Base-by-base conservation (phyloP, 305 asterid species). In the Fraxinus baroniana region DNA sequence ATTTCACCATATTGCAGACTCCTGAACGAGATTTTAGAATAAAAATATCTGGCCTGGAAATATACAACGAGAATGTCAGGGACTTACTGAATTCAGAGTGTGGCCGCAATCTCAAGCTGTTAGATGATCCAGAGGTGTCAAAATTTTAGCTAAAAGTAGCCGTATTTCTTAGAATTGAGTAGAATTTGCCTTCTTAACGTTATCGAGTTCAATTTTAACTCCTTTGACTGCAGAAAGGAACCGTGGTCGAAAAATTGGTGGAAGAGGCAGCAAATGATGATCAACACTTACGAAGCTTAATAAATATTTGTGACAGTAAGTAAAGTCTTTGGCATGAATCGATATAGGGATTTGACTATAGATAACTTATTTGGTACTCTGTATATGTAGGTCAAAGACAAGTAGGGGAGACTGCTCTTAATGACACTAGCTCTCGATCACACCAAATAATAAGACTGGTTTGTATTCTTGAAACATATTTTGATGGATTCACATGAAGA, bases 401-500 rank as follows among this genome's bases (percentile, higher is more conserved):
- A 93, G 98, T 94, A 30, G 99, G 99, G 18, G 99, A 94, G 90
- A 95, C 99, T 44, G 94, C 99, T 79, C 88, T 95, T 44, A 95
- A 94, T 20, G 99, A 95, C 83, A 90, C 95, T 8, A 95, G 99
- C 89, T 95, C 99, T 74, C 89, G 99, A 84, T 95, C 99, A 17
- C 99, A 95, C 88, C 99, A 95, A 89, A 95, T 95, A 84, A 95
- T 95, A 83, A 88, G 98, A 90, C 92, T 95, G 97, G 99, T 93
- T 13, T 78, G 91, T 83, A 77, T 75, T 20, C 73, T 72, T 77
- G 60, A 24, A 33, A 12, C 32, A 76, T 44, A 17, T 35, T 28
- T 66, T 66, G 5, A 52, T 77, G 78, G 13, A 78, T 70, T 26
- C 83, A 46, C 41, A 80, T 66, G 36, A 57, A 28, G 17, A 74